Conservation (phyloP, 768 basidiomycete species). For the Mycena vitilis region DNA sequence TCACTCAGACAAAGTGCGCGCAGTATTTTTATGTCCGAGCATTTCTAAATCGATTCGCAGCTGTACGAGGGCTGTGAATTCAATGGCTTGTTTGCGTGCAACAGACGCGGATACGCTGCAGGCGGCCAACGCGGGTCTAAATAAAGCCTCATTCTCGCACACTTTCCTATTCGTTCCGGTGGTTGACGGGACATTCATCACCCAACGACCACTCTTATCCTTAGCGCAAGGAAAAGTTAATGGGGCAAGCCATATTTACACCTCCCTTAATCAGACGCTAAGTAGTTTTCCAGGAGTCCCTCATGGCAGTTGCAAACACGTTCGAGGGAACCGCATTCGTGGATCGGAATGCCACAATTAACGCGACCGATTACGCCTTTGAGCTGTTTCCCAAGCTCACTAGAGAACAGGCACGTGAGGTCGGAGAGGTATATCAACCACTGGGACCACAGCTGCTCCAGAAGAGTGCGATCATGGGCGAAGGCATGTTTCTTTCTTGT, state of each 20-base stretch:
- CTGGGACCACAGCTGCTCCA: constrained; percentile 35
- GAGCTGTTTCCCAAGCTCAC: constrained; percentile 39
- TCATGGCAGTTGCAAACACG: constrained; percentile 41
- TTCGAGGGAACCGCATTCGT: constrained; percentile 46
- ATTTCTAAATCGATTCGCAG: constrained; percentile 26
- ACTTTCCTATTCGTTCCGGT: constrained; percentile 46
- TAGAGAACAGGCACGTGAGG: neutral
- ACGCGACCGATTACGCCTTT: constrained; percentile 31
- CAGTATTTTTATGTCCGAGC: no score
- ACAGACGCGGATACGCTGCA: constrained; percentile 37
- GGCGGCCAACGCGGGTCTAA: constrained; percentile 40
- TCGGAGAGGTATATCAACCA: constrained; percentile 29
- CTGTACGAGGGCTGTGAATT: constrained; percentile 31
- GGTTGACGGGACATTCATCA: constrained; percentile 49
- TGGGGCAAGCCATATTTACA: no score
- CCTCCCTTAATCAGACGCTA: no score
- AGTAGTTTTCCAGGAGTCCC: constrained; percentile 31
- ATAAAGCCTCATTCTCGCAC: constrained; percentile 39
- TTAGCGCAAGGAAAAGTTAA: constrained; percentile 42
- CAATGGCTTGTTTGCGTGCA: constrained; percentile 33
- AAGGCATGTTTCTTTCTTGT: constrained; percentile 30
- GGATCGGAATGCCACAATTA: constrained; percentile 26
- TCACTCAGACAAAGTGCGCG: neutral
- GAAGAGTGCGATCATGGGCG: constrained; percentile 37
- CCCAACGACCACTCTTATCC: constrained; percentile 44